These are phyloP conservation scores for Gossypium turneri DNA, from an alignment of 345 rosid species.

Conservation along the genomic window DNA sequence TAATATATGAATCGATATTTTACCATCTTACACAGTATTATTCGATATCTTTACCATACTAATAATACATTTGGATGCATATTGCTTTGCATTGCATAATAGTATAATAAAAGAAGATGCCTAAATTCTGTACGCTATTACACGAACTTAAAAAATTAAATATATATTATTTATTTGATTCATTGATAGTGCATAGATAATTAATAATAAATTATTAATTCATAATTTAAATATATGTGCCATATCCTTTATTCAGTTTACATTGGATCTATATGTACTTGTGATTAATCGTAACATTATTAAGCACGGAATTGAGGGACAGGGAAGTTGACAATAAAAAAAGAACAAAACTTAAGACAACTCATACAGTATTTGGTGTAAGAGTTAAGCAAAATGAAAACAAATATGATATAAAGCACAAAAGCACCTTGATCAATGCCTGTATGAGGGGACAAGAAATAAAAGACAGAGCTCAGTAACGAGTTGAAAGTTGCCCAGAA, in stretches of 20 bases:
- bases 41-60: too few relatives aligned
- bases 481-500: conserved; percentile 2
- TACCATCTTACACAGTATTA: background rate
- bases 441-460: conserved; percentile 9
- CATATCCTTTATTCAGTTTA: background rate
- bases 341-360: background rate
- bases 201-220: too few relatives aligned
- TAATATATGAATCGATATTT: background rate
- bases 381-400: background rate
- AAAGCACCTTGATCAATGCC: background rate
- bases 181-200: too few relatives aligned
- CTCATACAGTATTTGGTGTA: background rate
- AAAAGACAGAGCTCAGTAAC: background rate
- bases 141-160: background rate
- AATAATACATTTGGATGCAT: too few relatives aligned
- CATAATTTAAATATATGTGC: too few relatives aligned
- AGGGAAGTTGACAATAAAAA: background rate
- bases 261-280: background rate
- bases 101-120: too few relatives aligned
- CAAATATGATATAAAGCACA: background rate
- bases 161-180: background rate
- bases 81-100: too few relatives aligned
- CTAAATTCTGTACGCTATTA: too few relatives aligned
- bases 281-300: background rate
- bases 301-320: background rate